A percentile compares a stretch with the other conserved stretches of the same genome.
Evolutionary conservation across 2,329 filamentous ascomycete genomes (phyloP).

Genomic region (Colletotrichum navitas): DNA sequence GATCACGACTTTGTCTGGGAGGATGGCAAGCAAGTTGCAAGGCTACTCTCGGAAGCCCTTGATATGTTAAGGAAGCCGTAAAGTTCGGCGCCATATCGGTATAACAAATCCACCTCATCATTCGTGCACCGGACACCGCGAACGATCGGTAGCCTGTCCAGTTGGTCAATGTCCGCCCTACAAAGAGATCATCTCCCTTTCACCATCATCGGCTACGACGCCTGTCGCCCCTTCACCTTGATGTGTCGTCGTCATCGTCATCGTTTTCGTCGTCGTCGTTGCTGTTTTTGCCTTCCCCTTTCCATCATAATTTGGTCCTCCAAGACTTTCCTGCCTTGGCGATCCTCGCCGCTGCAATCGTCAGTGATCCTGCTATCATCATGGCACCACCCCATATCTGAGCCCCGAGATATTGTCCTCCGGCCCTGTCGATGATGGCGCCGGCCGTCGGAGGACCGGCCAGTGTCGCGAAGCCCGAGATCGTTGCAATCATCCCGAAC

Average conservation of each 20-base stretch:
- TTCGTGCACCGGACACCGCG: not conserved
- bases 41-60: conserved; percentile 54
- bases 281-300: not conserved
- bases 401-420: conserved; percentile 57
- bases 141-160: not conserved
- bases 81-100: not conserved
- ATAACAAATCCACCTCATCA: not conserved
- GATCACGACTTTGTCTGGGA: conserved; percentile 75
- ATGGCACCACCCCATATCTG: conserved; percentile 62
- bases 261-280: not conserved
- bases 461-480: conserved; percentile 57
- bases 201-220: not conserved
- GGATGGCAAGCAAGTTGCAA: conserved; percentile 68
- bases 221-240: not conserved
- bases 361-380: conserved; percentile 51
- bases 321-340: conserved; percentile 54
- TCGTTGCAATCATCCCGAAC: conserved; percentile 60
- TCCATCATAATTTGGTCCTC: conserved; percentile 51
- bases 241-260: not conserved
- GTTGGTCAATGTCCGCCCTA: not conserved
- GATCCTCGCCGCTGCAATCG: conserved; percentile 51
- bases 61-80: conserved; percentile 20
- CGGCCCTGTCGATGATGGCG: conserved; percentile 57
- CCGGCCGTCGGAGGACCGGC: conserved; percentile 60
- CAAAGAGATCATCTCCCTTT: conserved; percentile 28